Base-by-base conservation (phyloP, 805 yeast species). In the Lachancea kluyveri region DNA sequence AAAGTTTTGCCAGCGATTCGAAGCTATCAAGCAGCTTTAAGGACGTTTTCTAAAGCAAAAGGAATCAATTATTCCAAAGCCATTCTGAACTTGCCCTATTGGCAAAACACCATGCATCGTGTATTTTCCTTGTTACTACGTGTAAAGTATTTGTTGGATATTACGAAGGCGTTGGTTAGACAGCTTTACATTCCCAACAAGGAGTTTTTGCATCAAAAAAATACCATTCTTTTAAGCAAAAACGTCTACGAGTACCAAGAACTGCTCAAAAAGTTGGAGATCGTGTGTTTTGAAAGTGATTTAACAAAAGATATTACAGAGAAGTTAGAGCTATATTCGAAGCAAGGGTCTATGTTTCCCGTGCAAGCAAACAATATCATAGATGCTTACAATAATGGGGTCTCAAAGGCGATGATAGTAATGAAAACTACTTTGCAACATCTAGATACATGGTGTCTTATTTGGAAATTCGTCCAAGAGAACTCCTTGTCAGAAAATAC, bases 81-180 rank as follows among this genome's bases (percentile, higher is more conserved):
- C 0, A 26, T 63, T 7, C 53, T 53, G 21, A 52, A 57, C 13
- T 28, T 65, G 2, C 65, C 67, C 4, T 42, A 49, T 29, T 57
- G 64, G 59, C 46, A 55, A n/a, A 61, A 54, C 36, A 50, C 72
- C 0, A 44, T 71, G 24, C 80, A 75, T 42, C 57, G 69, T 36
- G 53, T 72, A 4, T 62, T 72, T 35, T 60, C 70, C 8, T 36
- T 50, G 12, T 30, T 52, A 3, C 33, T 52, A 6, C 40, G 53
- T 21, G 35, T 41, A 7, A 34, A 44, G 17, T 37, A 42, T 21
- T 21, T 49, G 5, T 21, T 42, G 2, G 37, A 42, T 18, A 39
- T 50, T 18, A 33, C 47, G 3, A 34, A 40, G 5, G 41, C 49
- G 26, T 9, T 54, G 11, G 21, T 41, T 7, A 49, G 54, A 26